phyloP scores from a whole-genome alignment of 2,329 filamentous ascomycete genomes.

The Sporothrix schenckii region DNA sequence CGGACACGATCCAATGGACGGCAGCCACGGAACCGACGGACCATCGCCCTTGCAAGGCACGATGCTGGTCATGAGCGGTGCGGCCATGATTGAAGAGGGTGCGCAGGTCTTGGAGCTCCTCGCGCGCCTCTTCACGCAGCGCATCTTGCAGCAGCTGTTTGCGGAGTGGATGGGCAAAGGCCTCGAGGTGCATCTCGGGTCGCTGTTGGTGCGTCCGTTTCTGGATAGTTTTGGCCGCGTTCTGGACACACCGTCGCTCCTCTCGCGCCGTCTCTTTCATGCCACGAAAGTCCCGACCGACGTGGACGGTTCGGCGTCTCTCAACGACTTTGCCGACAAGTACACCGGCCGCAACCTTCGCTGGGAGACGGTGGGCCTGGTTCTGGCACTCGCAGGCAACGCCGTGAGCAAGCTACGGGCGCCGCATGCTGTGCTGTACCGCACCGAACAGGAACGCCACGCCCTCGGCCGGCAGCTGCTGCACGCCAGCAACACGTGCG shows the following conservation, averaged over 20 bases:
- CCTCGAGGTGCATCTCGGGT: conserved; percentile 29
- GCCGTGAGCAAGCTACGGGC: conserved; percentile 27
- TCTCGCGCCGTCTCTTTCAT: conserved; percentile 29
- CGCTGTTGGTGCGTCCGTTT: conserved; percentile 25
- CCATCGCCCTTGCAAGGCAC: not conserved
- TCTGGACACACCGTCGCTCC: not conserved
- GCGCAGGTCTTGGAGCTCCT: conserved; percentile 27
- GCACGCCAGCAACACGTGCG: conserved; percentile 29
- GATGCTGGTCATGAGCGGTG: conserved; percentile 29
- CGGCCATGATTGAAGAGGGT: conserved; percentile 30
- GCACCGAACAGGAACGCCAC: conserved; percentile 28
- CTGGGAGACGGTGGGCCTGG: conserved; percentile 30
- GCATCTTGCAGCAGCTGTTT: conserved; percentile 26
- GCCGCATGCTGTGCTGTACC: conserved; percentile 18
- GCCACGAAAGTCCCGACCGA: conserved; percentile 20
- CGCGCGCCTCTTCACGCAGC: conserved; percentile 15
- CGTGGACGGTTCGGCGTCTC: not conserved
- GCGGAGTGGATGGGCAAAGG: conserved; percentile 29
- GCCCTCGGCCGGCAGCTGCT: conserved; percentile 25
- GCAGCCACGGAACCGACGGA: not conserved
- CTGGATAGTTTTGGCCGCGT: conserved; percentile 21
- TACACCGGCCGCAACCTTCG: conserved; percentile 27
- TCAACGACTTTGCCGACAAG: conserved; percentile 27
- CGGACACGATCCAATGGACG: not conserved
- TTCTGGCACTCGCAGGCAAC: conserved; percentile 28